Base-by-base conservation (phyloP, 805 yeast genomes). In the Myxozyma vanderwaltii region DNA sequence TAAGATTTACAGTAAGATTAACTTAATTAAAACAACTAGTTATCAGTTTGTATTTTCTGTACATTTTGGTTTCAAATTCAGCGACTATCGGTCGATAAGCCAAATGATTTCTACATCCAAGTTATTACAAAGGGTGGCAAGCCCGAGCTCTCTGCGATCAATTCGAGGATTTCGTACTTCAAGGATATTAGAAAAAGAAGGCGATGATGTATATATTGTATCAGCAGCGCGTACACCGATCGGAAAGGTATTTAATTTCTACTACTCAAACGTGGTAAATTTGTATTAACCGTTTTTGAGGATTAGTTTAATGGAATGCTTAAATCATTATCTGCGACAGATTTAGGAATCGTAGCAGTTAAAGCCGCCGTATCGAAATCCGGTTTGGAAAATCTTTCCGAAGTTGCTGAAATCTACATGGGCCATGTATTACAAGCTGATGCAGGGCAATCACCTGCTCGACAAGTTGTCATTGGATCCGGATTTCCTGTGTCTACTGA, bases 371-470 rank as follows among this genome's bases (percentile, higher is more conserved):
- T 92, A 58, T 88, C 78, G 57, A 45, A 59, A 70, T 96, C 96
- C 59, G 83, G 85, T 71, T 81, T 92, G 75, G 79, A 86, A 61
- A 51, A 58, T 46, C 49, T 40, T 17, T 21, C 55, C 2, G 53
- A 53, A 15, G 94, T 89, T 56, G 96, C 91, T 65, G 98, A 92
- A 76, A 85, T 92, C 72, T 81, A 88, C 70, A 91, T 91, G 73
- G 99, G 99, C 70, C 88, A 90, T 70, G 99, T 91, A 51, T 76
- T 90, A 70, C 89, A 88, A 71, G 98, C 97, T 64, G 89, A 89
- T 70, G 86, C 89, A 61, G 98, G 99, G 63, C 99, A 92, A 78
- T 47, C 51, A 91, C 98, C 99, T 45, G 99, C 99, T 36, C 86
- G 98, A 77, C 99, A 92, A 78, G 98, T 92, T 58, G 97, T 96